Conservation (phyloP, 1,284 basidiomycete species). For the Hypsizygus ulmarius region DNA sequence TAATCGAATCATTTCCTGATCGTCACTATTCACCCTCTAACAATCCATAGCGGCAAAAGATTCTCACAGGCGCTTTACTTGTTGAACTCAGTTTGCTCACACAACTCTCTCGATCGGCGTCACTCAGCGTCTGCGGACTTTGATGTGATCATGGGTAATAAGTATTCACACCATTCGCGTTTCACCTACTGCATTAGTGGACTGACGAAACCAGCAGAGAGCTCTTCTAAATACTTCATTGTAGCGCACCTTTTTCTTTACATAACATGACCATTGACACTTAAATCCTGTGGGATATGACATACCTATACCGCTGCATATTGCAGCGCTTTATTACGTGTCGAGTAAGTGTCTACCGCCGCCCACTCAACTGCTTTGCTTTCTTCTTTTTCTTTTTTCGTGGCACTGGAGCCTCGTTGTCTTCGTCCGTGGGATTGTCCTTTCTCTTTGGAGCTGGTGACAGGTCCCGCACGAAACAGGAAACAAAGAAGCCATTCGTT, state of each 20-base stretch:
- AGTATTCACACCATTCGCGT: constrained; percentile 17
- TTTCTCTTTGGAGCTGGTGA: constrained; percentile 19
- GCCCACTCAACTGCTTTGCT: constrained; percentile 23
- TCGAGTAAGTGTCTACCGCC: background rate
- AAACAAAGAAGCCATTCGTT: constrained; percentile 95
- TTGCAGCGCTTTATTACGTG: background rate
- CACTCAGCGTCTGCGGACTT: constrained; percentile 6
- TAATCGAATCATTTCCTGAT: constrained; percentile 37
- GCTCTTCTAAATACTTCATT: constrained; percentile 13
- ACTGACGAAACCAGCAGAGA: constrained; percentile 20
- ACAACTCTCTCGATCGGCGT: constrained; percentile 12
- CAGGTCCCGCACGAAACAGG: constrained; percentile 65
- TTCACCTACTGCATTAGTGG: constrained; percentile 11
- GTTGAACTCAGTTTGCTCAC: constrained; percentile 13
- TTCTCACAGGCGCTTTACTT: constrained; percentile 23
- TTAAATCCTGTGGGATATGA: background rate
- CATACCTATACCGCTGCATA: too few relatives aligned
- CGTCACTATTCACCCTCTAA: constrained; percentile 34
- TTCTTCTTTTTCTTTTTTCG: constrained; percentile 23
- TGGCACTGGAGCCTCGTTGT: constrained; percentile 9
- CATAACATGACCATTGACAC: constrained; percentile 7
- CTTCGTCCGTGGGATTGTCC: constrained; percentile 5
- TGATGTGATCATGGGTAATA: constrained; percentile 14
- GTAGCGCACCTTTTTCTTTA: constrained; percentile 15
- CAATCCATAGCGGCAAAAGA: constrained; percentile 35